These are phyloP conservation scores for Podospora fimiseda DNA, from an alignment of 495 filamentous ascomycete genomes.

Conservation along the genomic window DNA sequence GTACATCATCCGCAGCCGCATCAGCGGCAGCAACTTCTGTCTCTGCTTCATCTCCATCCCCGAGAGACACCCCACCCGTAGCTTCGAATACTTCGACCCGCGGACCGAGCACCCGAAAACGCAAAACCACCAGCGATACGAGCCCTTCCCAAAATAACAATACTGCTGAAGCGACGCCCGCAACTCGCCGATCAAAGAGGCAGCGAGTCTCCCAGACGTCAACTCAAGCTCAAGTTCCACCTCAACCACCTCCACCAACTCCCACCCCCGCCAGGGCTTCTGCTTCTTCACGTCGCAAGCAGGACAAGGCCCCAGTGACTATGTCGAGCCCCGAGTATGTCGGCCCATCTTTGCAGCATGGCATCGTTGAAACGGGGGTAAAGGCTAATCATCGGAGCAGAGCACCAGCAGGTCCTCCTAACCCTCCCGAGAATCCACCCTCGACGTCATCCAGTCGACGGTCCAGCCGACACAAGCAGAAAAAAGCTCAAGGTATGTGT, in stretches of 20 bases:
- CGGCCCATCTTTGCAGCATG: neutral
- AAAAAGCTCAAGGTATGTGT: slow-evolving; percentile 32
- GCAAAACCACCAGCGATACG: slow-evolving; percentile 30
- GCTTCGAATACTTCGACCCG: slow-evolving; percentile 25
- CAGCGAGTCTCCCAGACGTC: slow-evolving; percentile 35
- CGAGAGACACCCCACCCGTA: slow-evolving; percentile 36
- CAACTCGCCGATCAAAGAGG: slow-evolving; percentile 50
- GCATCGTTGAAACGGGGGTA: neutral
- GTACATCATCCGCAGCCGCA: no score
- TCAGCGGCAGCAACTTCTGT: no score
- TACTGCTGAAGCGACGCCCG: slow-evolving; percentile 24
- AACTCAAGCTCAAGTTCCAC: slow-evolving; percentile 15
- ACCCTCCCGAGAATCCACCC: slow-evolving; percentile 24
- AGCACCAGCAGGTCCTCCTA: slow-evolving; percentile 30
- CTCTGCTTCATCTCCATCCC: slow-evolving; percentile 33
- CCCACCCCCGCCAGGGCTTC: slow-evolving; percentile 33
- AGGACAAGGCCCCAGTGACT: slow-evolving; percentile 56
- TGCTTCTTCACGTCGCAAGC: slow-evolving; percentile 51
- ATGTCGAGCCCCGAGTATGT: slow-evolving; percentile 83
- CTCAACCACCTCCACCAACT: slow-evolving; percentile 18
- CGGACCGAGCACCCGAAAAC: slow-evolving; percentile 33
- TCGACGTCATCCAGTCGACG: slow-evolving; percentile 58
- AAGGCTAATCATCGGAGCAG: slow-evolving; percentile 21
- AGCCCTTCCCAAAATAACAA: slow-evolving; percentile 25
- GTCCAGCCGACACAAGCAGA: slow-evolving; percentile 60